phyloP scores from a whole-genome alignment of 106 monocot genomes.

The Acorus gramineus region DNA sequence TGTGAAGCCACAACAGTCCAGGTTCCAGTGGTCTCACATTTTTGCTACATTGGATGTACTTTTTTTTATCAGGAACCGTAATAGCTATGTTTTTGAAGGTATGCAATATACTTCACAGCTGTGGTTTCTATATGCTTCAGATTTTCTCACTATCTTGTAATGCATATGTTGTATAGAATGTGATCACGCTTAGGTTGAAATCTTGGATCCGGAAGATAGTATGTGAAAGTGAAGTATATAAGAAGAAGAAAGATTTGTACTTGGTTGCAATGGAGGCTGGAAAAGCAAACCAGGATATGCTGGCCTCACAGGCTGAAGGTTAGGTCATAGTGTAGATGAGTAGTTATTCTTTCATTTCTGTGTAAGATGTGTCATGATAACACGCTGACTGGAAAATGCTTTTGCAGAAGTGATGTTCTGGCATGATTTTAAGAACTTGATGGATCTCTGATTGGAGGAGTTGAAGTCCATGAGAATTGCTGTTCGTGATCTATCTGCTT shows the following conservation, averaged over 20 bases:
- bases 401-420: slow-evolving; percentile 56
- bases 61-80: slow-evolving; percentile 69
- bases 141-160: neutral
- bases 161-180: slow-evolving; percentile 35
- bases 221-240: slow-evolving; percentile 38
- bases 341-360: too few relatives aligned
- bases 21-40: slow-evolving; percentile 61
- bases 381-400: too few relatives aligned
- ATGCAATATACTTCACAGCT: neutral
- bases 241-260: slow-evolving; percentile 30
- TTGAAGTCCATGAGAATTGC: slow-evolving; percentile 74
- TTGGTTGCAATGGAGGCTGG: slow-evolving; percentile 63
- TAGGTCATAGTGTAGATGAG: neutral
- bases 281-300: slow-evolving; percentile 74
- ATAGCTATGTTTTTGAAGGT: slow-evolving; percentile 82
- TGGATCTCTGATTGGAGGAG: slow-evolving; percentile 84
- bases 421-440: slow-evolving; percentile 55
- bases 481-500: slow-evolving; percentile 32
- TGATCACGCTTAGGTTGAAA: slow-evolving; percentile 63
- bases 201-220: slow-evolving; percentile 68
- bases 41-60: slow-evolving; percentile 55
- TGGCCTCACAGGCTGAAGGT: slow-evolving; percentile 74
- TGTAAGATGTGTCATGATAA: too few relatives aligned
- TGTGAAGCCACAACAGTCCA: slow-evolving; percentile 14
- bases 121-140: too few relatives aligned